Conservation (phyloP, 441 rosid genomes). For the Gossypium trilobum region DNA sequence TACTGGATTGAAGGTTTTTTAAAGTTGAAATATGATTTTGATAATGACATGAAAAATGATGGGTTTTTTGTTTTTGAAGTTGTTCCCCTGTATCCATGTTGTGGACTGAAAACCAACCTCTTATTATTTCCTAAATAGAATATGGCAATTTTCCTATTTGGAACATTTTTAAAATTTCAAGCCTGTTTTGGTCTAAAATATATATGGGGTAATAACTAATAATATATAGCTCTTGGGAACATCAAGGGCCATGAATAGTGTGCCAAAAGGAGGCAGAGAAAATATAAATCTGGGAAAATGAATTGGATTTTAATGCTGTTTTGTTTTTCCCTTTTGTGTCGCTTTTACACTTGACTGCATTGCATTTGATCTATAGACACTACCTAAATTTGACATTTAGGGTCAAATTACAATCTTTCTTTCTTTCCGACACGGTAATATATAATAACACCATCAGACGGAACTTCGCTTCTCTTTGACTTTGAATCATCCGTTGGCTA, state of each 20-base stretch:
- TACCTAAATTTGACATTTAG: background rate
- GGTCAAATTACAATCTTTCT: background rate
- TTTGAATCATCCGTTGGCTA: too few species aligned
- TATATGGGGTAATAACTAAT: background rate
- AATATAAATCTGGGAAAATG: background rate
- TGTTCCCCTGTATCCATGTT: background rate
- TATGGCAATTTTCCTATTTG: background rate
- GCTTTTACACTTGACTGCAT: background rate
- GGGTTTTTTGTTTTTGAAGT: background rate
- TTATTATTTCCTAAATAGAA: background rate
- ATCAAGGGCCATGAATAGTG: background rate
- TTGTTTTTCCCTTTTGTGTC: background rate
- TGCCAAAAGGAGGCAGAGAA: background rate
- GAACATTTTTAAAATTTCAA: background rate
- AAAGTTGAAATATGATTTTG: background rate
- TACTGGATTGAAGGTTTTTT: background rate
- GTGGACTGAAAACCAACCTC: background rate
- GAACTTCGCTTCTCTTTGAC: too few species aligned
- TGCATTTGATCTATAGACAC: background rate
- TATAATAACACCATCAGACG: too few species aligned
- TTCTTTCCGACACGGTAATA: too few species aligned
- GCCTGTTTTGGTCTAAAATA: background rate
- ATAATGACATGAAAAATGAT: background rate
- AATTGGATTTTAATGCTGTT: background rate
- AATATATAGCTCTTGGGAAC: background rate